Conservation (phyloP, 2,329 filamentous ascomycete genomes). For the Ceratocystis smalleyi region DNA sequence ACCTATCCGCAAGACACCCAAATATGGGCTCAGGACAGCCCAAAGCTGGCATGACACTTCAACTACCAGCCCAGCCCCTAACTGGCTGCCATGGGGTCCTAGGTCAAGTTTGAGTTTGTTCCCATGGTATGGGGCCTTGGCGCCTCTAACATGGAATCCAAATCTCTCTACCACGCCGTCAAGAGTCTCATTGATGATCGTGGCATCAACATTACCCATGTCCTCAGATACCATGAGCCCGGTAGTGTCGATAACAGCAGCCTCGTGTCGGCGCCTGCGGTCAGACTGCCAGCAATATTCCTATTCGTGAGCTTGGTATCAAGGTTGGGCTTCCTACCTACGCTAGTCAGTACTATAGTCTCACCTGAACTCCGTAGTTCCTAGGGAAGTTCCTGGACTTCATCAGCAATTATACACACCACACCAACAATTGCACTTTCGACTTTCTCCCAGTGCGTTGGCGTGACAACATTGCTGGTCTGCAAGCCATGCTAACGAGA, state of each 20-base stretch:
- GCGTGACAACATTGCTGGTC: constrained; percentile 54
- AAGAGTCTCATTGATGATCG: constrained; percentile 34
- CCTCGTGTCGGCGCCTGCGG: constrained; percentile 44
- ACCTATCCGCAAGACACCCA: constrained; percentile 44
- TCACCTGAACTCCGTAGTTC: constrained; percentile 53
- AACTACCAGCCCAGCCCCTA: constrained; percentile 53
- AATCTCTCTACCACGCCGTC: constrained; percentile 46
- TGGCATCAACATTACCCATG: constrained; percentile 45
- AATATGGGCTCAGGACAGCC: constrained; percentile 43
- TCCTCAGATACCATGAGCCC: constrained; percentile 69
- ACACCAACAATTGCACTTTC: constrained; percentile 39
- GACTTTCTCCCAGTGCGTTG: constrained; percentile 51
- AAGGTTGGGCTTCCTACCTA: constrained; percentile 56
- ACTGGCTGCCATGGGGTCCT: constrained; percentile 32
- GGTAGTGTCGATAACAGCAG: constrained; percentile 48
- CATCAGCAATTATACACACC: constrained; percentile 28
- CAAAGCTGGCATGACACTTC: constrained; percentile 69
- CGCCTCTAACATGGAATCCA: constrained; percentile 30
- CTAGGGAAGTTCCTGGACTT: constrained; percentile 46
- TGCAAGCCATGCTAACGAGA: constrained; percentile 51
- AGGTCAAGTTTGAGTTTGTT: constrained; percentile 55
- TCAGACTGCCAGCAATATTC: constrained; percentile 59
- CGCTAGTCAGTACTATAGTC: constrained; percentile 43
- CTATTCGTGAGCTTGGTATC: constrained; percentile 47
- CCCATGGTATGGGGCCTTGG: constrained; percentile 19